phyloP scores from a whole-genome alignment of 2,329 filamentous ascomycete genomes.

The Emergomyces africanus region DNA sequence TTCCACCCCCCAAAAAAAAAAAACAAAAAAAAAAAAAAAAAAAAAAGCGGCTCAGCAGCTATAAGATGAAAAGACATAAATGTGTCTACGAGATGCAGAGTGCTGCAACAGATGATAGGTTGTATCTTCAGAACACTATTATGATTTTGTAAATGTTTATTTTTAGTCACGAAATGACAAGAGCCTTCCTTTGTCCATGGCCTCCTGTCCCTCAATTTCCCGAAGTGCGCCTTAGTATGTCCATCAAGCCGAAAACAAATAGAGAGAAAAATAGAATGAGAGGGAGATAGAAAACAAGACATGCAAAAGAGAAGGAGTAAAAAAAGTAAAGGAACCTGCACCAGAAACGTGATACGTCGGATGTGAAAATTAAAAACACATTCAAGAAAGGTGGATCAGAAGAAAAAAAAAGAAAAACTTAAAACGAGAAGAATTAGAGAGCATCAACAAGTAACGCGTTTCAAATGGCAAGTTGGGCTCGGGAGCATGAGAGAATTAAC shows the following conservation, averaged over 20 bases:
- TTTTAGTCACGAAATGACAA: not conserved
- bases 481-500: not conserved
- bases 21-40: too few relatives aligned
- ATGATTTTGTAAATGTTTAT: not conserved
- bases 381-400: not conserved
- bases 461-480: not conserved
- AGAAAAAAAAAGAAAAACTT: not conserved
- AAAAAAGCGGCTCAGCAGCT: not conserved
- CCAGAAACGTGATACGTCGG: not conserved
- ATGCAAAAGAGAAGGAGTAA: not conserved
- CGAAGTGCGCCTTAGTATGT: constrained; percentile 3
- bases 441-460: not conserved
- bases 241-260: not conserved
- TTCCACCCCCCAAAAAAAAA: too few relatives aligned
- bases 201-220: not conserved
- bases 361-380: not conserved
- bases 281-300: not conserved
- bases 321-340: not conserved
- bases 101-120: not conserved
- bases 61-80: not conserved
- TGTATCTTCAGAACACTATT: not conserved
- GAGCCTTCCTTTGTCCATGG: not conserved
- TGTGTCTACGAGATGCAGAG: not conserved
- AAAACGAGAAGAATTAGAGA: not conserved
- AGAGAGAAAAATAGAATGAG: not conserved